Evolutionary conservation across 345 rosid species (phyloP).

Genomic region (Isatis tinctoria): DNA sequence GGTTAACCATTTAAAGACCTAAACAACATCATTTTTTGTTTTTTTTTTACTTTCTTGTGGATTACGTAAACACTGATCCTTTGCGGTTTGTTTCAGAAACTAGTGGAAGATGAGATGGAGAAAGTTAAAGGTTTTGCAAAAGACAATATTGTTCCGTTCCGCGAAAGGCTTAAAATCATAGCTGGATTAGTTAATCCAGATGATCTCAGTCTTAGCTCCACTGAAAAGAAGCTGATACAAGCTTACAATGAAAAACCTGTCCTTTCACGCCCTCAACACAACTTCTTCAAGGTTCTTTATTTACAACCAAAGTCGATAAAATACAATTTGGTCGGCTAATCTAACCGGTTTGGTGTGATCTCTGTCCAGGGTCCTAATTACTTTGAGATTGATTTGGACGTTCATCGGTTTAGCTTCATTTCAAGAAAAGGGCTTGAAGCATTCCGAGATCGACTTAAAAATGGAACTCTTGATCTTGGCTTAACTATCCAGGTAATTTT

Average conservation of each 20-base stretch:
- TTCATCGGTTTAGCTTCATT: conserved; percentile 85
- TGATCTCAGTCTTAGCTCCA: conserved; percentile 70
- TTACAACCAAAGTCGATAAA: not conserved
- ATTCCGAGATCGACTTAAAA: conserved; percentile 64
- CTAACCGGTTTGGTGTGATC: not conserved
- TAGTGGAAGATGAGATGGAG: conserved; percentile 84
- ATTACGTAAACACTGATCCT: not conserved
- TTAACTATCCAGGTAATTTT: conserved; percentile 74
- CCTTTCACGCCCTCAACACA: conserved; percentile 86
- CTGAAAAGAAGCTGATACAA: conserved; percentile 72
- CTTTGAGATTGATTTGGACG: conserved; percentile 87
- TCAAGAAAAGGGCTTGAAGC: conserved; percentile 89
- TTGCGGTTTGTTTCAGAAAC: conserved; percentile 42
- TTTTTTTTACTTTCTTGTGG: conserved; percentile 26
- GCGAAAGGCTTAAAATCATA: conserved; percentile 86
- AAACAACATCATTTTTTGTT: not conserved
- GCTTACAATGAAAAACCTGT: conserved; percentile 88
- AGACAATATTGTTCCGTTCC: conserved; percentile 62
- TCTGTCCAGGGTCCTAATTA: conserved; percentile 64
- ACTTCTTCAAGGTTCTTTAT: conserved; percentile 49
- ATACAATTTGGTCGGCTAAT: not conserved
- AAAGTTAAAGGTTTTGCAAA: conserved; percentile 78
- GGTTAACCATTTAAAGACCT: conserved; percentile 37
- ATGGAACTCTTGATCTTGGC: conserved; percentile 73
- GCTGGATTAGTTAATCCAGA: conserved; percentile 80